Conservation (phyloP, 768 basidiomycete species). For the Auricularia sp. region DNA sequence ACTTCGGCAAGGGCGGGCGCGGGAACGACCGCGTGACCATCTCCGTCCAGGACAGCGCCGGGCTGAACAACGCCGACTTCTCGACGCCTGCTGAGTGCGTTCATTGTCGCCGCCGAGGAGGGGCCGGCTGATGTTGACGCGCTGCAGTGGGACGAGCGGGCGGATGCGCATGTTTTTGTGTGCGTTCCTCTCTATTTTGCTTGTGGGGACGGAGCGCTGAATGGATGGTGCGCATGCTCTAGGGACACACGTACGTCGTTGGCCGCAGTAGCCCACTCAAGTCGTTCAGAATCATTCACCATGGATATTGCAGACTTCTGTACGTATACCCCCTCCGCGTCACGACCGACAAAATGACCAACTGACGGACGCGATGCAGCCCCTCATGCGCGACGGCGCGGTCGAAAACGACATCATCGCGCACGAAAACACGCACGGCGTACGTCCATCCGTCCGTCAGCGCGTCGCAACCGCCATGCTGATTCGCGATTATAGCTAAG, state of each 20-base stretch:
- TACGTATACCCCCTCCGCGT: no score
- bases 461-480: background rate
- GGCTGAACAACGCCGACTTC: slow-evolving; percentile 25
- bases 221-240: no score
- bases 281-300: no score
- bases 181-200: slow-evolving; percentile 25
- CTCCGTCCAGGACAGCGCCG: slow-evolving; percentile 39
- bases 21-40: slow-evolving; percentile 42
- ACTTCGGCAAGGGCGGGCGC: slow-evolving; percentile 36
- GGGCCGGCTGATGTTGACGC: background rate
- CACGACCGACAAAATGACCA: slow-evolving; percentile 1
- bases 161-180: slow-evolving; percentile 33
- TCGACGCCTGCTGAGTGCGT: background rate
- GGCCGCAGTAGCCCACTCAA: no score
- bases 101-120: background rate
- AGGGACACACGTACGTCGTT: no score
- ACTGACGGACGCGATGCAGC: slow-evolving; percentile 15
- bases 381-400: slow-evolving; percentile 52
- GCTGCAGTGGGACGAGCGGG: slow-evolving; percentile 26
- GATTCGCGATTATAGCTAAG: slow-evolving; percentile 17
- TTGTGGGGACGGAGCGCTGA: no score
- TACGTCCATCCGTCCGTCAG: background rate
- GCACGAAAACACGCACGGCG: slow-evolving; percentile 38
- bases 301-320: no score
- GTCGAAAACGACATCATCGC: slow-evolving; percentile 48